These are phyloP conservation scores for Populus deltoides DNA, from an alignment of 345 rosid species.

Conservation along the genomic window DNA sequence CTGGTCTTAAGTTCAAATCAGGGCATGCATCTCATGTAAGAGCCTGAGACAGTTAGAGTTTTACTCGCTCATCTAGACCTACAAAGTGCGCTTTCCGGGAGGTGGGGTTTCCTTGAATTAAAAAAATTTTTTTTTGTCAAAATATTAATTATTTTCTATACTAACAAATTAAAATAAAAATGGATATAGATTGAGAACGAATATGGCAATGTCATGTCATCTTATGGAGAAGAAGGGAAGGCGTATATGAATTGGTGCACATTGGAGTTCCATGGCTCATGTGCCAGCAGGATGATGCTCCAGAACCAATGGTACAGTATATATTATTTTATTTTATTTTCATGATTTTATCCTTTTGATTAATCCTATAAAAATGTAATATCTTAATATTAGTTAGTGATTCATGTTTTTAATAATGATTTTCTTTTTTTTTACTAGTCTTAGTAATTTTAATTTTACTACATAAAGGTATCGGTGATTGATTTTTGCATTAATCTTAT, in stretches of 20 bases:
- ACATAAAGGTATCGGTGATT: no score
- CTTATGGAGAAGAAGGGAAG: constrained; percentile 56
- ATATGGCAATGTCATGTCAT: constrained; percentile 54
- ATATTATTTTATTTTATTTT: background rate
- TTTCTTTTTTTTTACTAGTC: background rate
- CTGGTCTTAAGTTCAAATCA: no score
- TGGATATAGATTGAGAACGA: constrained; percentile 67
- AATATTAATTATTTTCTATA: background rate
- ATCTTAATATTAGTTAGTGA: no score
- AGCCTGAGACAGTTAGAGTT: no score
- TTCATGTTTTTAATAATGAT: no score
- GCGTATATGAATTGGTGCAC: constrained; percentile 65
- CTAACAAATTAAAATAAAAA: background rate
- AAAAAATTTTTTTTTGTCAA: no score
- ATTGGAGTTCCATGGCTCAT: constrained; percentile 83
- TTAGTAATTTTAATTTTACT: background rate
- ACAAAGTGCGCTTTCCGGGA: no score
- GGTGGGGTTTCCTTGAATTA: no score
- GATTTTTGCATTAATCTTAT: no score
- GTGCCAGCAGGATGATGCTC: constrained; percentile 71
- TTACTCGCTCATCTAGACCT: no score
- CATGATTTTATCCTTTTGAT: background rate
- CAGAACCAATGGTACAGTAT: constrained; percentile 42
- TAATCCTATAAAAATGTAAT: no score
- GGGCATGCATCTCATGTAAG: no score